These are phyloP conservation scores for Solioccasus polychromus DNA, from an alignment of 768 basidiomycete species.

Conservation along the genomic window DNA sequence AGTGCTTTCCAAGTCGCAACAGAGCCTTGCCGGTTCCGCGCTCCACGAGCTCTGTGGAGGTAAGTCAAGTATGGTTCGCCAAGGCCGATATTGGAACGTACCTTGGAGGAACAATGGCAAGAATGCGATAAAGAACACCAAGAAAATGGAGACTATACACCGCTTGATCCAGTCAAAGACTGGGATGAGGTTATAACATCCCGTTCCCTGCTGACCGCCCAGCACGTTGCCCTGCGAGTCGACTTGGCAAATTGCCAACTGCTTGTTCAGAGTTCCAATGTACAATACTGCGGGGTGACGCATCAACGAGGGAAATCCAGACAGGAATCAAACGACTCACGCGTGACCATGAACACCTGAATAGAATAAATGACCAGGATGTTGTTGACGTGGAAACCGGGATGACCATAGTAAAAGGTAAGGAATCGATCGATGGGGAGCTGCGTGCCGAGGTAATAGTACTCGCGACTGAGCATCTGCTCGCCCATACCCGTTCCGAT, in stretches of 20 bases:
- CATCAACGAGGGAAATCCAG: constrained; percentile 6
- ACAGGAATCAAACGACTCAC: constrained; percentile 46
- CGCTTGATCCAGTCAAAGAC: constrained; percentile 98
- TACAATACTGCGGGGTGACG: constrained; percentile 73
- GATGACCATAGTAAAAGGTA: constrained; percentile 99
- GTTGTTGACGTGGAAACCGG: constrained; percentile 99
- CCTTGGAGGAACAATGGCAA: constrained; percentile 95
- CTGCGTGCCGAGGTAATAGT: constrained; percentile 98
- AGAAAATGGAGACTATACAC: constrained; percentile 95
- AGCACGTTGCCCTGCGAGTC: constrained; percentile 79
- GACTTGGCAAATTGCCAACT: constrained; percentile 82
- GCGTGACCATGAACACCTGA: constrained; percentile 93
- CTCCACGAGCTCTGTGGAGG: constrained; percentile 79
- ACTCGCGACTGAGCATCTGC: constrained; percentile 99
- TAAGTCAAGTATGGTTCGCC: constrained; percentile 3
- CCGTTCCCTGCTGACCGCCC: constrained; percentile 71
- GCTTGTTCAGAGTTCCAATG: constrained; percentile 95
- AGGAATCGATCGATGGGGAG: constrained; percentile 97
- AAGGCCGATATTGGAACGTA: constrained; percentile 32
- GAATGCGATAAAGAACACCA: constrained; percentile 98
- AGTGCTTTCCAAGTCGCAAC: constrained; percentile 93
- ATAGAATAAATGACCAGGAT: constrained; percentile 98
- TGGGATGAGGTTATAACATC: constrained; percentile 92
- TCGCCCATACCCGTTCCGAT: constrained; percentile 99
- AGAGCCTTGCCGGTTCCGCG: constrained; percentile 94